Percentiles rank a stretch among this genome's conserved stretches.
These are phyloP conservation scores for Willaertia magna DNA, from an alignment of 208 protist species.

Conservation along the genomic window DNA sequence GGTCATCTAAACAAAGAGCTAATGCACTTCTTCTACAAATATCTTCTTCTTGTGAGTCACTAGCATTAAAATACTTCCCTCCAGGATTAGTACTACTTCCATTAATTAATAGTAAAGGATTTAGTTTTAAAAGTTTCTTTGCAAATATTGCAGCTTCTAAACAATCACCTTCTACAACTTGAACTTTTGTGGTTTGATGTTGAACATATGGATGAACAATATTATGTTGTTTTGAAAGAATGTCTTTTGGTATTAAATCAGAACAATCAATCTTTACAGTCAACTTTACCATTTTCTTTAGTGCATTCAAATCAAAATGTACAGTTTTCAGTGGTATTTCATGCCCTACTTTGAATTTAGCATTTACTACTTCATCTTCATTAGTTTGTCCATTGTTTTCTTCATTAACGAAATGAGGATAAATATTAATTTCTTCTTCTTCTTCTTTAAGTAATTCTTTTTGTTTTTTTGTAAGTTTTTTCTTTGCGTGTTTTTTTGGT, in stretches of 20 bases:
- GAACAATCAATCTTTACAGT: neutral
- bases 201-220: neutral
- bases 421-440: too few relatives aligned
- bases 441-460: too few relatives aligned
- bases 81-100: neutral
- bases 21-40: neutral
- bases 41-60: slow-evolving; percentile 6
- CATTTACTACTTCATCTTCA: too few relatives aligned
- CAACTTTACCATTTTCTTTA: neutral
- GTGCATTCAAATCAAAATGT: neutral
- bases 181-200: neutral
- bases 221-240: neutral
- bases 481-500: too few relatives aligned
- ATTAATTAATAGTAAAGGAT: neutral
- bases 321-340: neutral
- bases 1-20: neutral
- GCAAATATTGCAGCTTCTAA: neutral
- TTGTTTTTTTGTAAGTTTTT: too few relatives aligned
- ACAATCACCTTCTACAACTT: neutral
- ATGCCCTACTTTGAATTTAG: too few relatives aligned
- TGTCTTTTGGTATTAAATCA: neutral
- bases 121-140: neutral
- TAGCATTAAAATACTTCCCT: neutral
- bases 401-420: too few relatives aligned
- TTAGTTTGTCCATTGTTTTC: too few relatives aligned